A percentile compares a stretch with the other conserved stretches of the same genome.
Evolutionary conservation across 2,329 filamentous ascomycete genomes (phyloP).

Genomic region (Fusarium circinatum): DNA sequence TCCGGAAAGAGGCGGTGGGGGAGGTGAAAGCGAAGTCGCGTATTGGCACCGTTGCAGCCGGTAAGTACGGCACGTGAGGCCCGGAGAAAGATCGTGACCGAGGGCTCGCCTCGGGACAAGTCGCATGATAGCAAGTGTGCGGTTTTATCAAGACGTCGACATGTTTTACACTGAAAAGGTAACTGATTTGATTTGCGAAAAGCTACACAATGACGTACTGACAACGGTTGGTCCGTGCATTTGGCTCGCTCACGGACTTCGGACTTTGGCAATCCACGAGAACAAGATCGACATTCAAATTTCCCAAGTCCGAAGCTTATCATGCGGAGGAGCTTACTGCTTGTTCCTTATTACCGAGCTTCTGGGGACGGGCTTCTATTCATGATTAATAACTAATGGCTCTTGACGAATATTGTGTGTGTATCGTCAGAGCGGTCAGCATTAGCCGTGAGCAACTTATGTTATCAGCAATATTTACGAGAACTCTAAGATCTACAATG

Average conservation of each 20-base stretch:
- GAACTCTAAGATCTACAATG: conserved; percentile 2
- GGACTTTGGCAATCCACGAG: conserved; percentile 23
- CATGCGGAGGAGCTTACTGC: not conserved
- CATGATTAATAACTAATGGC: not conserved
- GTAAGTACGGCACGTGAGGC: conserved; percentile 46
- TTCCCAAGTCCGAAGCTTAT: conserved; percentile 7
- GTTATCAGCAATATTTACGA: not conserved
- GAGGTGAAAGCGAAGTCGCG: conserved; percentile 45
- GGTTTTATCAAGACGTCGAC: conserved; percentile 12
- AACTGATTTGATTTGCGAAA: conserved; percentile 30
- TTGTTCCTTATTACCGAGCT: conserved; percentile 8
- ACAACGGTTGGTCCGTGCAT: conserved; percentile 31
- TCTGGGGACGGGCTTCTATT: not conserved
- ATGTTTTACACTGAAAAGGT: conserved; percentile 14
- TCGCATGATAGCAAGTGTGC: conserved; percentile 34
- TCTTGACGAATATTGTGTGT: not conserved
- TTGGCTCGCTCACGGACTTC: conserved; percentile 16
- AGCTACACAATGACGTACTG: conserved; percentile 40
- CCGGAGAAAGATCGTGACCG: conserved; percentile 23
- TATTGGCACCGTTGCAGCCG: conserved; percentile 48
- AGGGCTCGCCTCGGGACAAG: conserved; percentile 39
- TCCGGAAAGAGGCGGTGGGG: conserved; percentile 58
- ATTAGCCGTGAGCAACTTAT: not conserved
- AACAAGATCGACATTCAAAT: conserved; percentile 12
- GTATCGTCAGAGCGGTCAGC: not conserved